Percentiles rank a stretch among this genome's conserved stretches.
phyloP scores from a whole-genome alignment of 2,329 filamentous ascomycete species.

The Arthrobotrys megalospora region DNA sequence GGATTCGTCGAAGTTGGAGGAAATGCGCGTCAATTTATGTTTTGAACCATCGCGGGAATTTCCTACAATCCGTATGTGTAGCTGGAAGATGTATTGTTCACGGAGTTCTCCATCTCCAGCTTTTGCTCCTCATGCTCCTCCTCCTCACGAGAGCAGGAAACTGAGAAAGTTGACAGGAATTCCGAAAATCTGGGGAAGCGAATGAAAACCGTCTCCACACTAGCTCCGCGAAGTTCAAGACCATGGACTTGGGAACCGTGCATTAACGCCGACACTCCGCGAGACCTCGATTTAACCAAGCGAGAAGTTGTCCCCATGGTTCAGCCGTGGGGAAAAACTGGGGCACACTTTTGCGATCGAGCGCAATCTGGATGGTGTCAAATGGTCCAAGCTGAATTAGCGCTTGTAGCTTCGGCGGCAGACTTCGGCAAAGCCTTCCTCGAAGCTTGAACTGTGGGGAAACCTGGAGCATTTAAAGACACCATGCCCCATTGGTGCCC shows the following conservation, averaged over 20 bases:
- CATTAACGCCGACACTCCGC: constrained; percentile 55
- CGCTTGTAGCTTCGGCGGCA: constrained; percentile 27
- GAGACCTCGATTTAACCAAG: constrained; percentile 25
- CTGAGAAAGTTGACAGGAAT: neutral
- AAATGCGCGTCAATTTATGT: constrained; percentile 44
- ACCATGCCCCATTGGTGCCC: neutral
- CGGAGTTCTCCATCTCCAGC: constrained; percentile 32
- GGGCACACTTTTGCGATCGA: constrained; percentile 27
- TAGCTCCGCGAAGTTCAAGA: constrained; percentile 4
- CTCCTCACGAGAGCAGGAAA: neutral
- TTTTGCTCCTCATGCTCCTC: neutral
- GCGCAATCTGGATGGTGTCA: neutral
- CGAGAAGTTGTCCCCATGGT: constrained; percentile 20
- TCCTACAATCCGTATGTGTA: neutral
- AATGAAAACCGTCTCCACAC: constrained; percentile 20
- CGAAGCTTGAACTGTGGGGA: constrained; percentile 10
- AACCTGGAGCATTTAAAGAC: constrained; percentile 47
- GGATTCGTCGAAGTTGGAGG: neutral
- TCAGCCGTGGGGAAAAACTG: constrained; percentile 31
- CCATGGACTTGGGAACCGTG: constrained; percentile 37
- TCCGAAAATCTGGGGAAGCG: constrained; percentile 49
- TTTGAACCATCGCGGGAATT: constrained; percentile 28
- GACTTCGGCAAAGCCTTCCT: constrained; percentile 35
- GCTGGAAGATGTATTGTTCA: neutral
- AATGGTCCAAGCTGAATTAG: constrained; percentile 13